These are phyloP conservation scores for Vigna reflexopilosa DNA, from an alignment of 306 rosid species.

Conservation along the genomic window DNA sequence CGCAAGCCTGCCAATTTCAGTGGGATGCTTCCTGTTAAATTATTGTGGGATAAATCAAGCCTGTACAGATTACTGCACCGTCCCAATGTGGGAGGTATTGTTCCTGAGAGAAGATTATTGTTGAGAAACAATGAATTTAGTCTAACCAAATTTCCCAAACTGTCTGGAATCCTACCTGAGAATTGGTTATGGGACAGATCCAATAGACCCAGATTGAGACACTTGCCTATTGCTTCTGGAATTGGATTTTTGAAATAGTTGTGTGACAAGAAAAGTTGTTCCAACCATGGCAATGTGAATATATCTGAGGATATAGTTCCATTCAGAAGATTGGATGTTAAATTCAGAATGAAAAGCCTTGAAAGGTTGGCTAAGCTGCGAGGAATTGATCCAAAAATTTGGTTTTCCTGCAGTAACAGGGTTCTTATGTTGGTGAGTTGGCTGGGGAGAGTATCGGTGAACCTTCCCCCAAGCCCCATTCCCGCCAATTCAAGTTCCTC, in stretches of 20 bases:
- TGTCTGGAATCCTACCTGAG: constrained; percentile 61
- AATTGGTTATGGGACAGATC: constrained; percentile 69
- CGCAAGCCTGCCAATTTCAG: constrained; percentile 53
- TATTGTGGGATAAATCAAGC: constrained; percentile 74
- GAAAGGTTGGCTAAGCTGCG: constrained; percentile 56
- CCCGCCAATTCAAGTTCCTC: constrained; percentile 76
- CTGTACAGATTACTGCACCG: constrained; percentile 57
- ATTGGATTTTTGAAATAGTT: constrained; percentile 55
- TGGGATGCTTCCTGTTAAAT: constrained; percentile 65
- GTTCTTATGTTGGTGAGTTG: constrained; percentile 32
- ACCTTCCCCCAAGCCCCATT: constrained; percentile 66
- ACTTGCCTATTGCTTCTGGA: constrained; percentile 51
- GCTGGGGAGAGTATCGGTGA: constrained; percentile 51
- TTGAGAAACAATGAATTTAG: constrained; percentile 65
- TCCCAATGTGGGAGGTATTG: constrained; percentile 63
- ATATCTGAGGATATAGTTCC: constrained; percentile 59
- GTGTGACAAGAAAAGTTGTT: constrained; percentile 67
- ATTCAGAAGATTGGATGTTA: constrained; percentile 66
- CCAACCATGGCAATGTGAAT: constrained; percentile 47
- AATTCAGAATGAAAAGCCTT: constrained; percentile 52
- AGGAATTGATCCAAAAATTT: constrained; percentile 71
- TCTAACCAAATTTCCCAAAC: constrained; percentile 54
- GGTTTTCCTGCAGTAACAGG: constrained; percentile 62
- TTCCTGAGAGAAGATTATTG: constrained; percentile 68
- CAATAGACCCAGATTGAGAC: constrained; percentile 58